Evolutionary conservation across 371 early-diverging fungal species (phyloP), one percentile per base, ranked within the genome.

Genomic region (Actinomortierella wolfii): DNA sequence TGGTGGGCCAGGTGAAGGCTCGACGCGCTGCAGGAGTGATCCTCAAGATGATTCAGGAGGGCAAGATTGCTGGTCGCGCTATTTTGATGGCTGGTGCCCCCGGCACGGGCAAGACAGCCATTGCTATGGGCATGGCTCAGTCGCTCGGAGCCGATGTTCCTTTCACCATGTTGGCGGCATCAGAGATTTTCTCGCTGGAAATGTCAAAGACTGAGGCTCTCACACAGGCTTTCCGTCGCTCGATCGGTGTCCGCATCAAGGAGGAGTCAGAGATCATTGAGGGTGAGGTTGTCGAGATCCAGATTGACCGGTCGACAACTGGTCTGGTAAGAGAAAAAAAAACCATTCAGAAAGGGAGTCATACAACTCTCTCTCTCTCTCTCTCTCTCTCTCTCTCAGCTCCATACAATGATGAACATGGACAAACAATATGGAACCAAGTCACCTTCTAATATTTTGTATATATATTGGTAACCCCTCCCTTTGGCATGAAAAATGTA

Each of bases 251-350:
- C 11, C 83, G 97, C 20, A 97, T 99, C 74, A 98, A 97, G 78
- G 99, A 99, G 78, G 96, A 96, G 71, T 92, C 95, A 7, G 97
- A 96, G 76, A 78, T 99, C 46, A 97, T 99, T 60, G 99, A 99
- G 79, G 99, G 99, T 55, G 99, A 99, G 81, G 98, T 99, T 13
- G 98, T 98, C 11, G 98, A 99, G 77, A 93, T 99, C 44, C 94
- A 95, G 69, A 90, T 97, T 64, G 99, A 98, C 67, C 85, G 96
- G 56, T 89, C 92, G n/a, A 88, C 90, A 47, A 94, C 94, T 6
- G 94, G 94, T 7, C 84, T 82, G 21, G 94, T 95, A 87, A 69
- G 88, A 34, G 11, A 34, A 34, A 34, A 48, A 48, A 24, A 2
- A 23, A 48, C 11, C n/a, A n/a, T n/a, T n/a, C n/a, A n/a, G 13